Evolutionary conservation across 768 basidiomycete species (phyloP).

Genomic region (Termitomyces sp.): DNA sequence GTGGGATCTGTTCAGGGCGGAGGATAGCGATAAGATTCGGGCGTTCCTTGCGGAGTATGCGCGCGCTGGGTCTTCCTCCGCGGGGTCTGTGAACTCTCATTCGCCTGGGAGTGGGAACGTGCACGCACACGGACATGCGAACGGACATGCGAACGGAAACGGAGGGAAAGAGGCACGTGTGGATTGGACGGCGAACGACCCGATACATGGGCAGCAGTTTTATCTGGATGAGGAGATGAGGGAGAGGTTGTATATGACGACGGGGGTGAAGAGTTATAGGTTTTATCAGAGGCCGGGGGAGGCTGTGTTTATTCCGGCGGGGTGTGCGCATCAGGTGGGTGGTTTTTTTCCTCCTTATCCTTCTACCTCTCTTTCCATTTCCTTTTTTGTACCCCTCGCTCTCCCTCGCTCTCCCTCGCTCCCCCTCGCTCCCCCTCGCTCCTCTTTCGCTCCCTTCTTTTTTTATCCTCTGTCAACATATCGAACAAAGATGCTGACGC

Average conservation of each 20-base stretch:
- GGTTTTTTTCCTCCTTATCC: not conserved
- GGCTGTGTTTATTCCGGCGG: constrained; percentile 94
- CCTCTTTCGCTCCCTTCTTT: too few relatives aligned
- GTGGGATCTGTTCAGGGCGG: constrained; percentile 88
- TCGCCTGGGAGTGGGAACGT: not conserved
- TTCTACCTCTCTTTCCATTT: too few relatives aligned
- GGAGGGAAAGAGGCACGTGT: constrained; percentile 14
- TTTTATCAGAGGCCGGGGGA: constrained; percentile 91
- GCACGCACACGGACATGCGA: not conserved
- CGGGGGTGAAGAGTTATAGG: constrained; percentile 75
- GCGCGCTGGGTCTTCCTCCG: not conserved
- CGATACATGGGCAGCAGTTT: constrained; percentile 88
- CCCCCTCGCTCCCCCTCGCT: too few relatives aligned
- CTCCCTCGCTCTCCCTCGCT: too few relatives aligned
- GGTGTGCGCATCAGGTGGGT: constrained; percentile 82
- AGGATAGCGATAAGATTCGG: constrained; percentile 79
- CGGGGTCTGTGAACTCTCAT: not conserved
- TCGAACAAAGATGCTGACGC: constrained; percentile 2
- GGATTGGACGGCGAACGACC: constrained; percentile 49
- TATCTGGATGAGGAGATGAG: constrained; percentile 75
- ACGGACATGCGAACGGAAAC: not conserved
- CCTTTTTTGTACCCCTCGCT: too few relatives aligned
- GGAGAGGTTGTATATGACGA: constrained; percentile 61
- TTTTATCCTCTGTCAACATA: too few relatives aligned
- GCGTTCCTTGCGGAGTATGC: constrained; percentile 56